Conservation (phyloP, 495 filamentous ascomycete species). For the Ramalina peruviana region DNA sequence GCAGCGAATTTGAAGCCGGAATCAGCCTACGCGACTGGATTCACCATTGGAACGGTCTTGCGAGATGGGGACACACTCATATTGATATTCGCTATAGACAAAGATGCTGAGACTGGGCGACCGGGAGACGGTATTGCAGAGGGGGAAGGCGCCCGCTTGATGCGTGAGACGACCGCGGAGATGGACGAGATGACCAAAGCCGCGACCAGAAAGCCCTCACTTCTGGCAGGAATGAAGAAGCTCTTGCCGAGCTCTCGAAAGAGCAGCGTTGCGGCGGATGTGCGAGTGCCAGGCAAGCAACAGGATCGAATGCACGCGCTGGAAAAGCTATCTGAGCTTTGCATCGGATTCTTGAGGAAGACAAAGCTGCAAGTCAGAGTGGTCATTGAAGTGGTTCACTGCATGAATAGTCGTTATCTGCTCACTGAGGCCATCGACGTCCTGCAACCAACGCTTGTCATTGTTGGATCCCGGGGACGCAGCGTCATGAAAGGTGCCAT, state of each 20-base stretch:
- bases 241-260: slow-evolving; percentile 24
- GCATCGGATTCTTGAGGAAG: slow-evolving; percentile 72
- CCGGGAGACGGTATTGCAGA: slow-evolving; percentile 32
- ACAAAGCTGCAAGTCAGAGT: slow-evolving; percentile 82
- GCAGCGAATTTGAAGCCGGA: slow-evolving; percentile 89
- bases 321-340: slow-evolving; percentile 61
- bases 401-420: slow-evolving; percentile 83
- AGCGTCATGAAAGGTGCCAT: slow-evolving; percentile 89
- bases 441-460: slow-evolving; percentile 80
- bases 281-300: slow-evolving; percentile 43
- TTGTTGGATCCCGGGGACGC: slow-evolving; percentile 78
- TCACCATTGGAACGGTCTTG: slow-evolving; percentile 93
- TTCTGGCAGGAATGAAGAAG: slow-evolving; percentile 8
- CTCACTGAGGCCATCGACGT: slow-evolving; percentile 85
- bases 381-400: slow-evolving; percentile 91
- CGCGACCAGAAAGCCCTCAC: slow-evolving; percentile 11
- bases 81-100: slow-evolving; percentile 80
- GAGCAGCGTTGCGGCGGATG: slow-evolving; percentile 30
- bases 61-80: slow-evolving; percentile 88
- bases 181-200: slow-evolving; percentile 37
- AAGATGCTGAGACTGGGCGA: slow-evolving; percentile 50
- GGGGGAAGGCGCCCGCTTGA: slow-evolving; percentile 46
- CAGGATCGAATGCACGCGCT: slow-evolving; percentile 64
- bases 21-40: slow-evolving; percentile 86
- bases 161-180: slow-evolving; percentile 56